Evolutionary conservation across 2,329 filamentous ascomycete species (phyloP).

Genomic region (Colletotrichum eleusines): DNA sequence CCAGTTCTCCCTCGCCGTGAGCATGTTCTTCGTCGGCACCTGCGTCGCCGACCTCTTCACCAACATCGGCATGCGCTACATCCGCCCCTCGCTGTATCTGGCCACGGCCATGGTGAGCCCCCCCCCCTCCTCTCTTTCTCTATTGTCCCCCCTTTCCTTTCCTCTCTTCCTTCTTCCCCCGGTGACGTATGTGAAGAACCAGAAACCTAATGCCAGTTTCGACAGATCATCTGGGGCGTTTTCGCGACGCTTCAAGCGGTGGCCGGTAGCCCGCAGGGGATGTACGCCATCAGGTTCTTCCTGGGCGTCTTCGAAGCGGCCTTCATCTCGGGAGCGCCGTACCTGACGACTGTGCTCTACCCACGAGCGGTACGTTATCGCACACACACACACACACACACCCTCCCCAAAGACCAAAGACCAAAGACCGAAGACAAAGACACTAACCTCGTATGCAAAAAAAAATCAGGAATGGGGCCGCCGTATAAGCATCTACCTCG

Average conservation of each 20-base stretch:
- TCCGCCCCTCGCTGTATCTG: conserved; percentile 32
- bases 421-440: neutral
- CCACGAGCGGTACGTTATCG: conserved; percentile 54
- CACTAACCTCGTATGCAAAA: too few relatives aligned
- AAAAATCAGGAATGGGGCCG: conserved; percentile 53
- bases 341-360: conserved; percentile 65
- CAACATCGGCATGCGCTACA: conserved; percentile 32
- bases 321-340: conserved; percentile 62
- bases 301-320: conserved; percentile 62
- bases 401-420: too few relatives aligned
- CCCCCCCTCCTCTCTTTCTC: too few relatives aligned
- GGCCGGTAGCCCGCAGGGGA: conserved; percentile 21
- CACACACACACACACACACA: neutral
- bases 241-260: conserved; percentile 31
- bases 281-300: conserved; percentile 56
- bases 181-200: too few relatives aligned
- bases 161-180: too few relatives aligned
- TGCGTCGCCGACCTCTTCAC: conserved; percentile 30
- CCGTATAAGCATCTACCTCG: conserved; percentile 67
- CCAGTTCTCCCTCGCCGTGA: conserved; percentile 44
- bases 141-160: too few relatives aligned
- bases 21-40: conserved; percentile 44
- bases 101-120: conserved; percentile 28
- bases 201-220: fast-evolving
- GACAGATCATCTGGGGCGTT: conserved; percentile 34